Conservation (phyloP, 345 rosid species). For the Salix suchowensis region DNA sequence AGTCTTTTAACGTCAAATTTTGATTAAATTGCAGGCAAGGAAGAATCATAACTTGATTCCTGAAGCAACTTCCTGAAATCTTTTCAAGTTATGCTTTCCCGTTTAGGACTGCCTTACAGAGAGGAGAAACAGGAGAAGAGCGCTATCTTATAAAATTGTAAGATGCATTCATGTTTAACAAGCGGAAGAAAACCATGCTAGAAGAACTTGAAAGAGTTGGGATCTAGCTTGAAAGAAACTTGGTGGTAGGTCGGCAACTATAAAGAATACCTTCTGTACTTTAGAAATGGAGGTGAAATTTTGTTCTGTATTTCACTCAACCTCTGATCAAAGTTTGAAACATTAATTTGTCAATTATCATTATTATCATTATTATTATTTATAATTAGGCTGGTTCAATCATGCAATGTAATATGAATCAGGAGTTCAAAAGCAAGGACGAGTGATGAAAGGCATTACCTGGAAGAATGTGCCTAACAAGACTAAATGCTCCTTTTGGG, state of each 20-base stretch:
- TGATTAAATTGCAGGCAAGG: conserved; percentile 37
- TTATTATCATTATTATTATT: too few relatives aligned
- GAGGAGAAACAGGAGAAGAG: not conserved
- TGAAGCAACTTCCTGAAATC: not conserved
- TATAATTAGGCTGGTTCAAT: not conserved
- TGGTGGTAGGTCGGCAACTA: not conserved
- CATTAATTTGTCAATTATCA: not conserved
- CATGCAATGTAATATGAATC: not conserved
- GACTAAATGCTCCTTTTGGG: not conserved
- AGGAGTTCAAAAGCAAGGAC: not conserved
- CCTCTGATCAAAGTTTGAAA: not conserved
- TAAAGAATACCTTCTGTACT: not conserved
- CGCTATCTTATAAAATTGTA: not conserved
- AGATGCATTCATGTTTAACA: not conserved
- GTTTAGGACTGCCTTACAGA: not conserved
- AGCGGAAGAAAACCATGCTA: not conserved
- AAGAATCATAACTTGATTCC: conserved; percentile 10
- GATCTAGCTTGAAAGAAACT: not conserved
- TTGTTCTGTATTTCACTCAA: not conserved
- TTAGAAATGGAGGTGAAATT: not conserved
- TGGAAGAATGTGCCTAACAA: not conserved
- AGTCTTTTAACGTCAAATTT: not conserved
- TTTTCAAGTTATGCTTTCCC: not conserved
- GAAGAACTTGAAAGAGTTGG: not conserved
- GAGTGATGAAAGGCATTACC: not conserved